Evolutionary conservation across 495 filamentous ascomycete species (phyloP), one percentile per base, ranked within the genome.

Genomic region (Xylaria scruposa): DNA sequence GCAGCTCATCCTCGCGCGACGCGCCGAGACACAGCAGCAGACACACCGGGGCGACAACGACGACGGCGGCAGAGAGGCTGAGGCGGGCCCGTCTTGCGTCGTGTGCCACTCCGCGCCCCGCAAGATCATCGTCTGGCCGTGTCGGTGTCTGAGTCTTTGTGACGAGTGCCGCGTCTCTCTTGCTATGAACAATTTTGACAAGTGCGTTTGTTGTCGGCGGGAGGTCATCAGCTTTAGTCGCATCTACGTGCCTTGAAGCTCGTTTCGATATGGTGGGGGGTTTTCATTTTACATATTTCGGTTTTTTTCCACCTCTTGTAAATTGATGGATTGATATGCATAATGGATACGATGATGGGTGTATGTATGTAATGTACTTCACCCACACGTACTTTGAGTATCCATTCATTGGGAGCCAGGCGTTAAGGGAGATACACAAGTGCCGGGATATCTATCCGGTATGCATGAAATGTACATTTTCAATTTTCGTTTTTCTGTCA

Each of bases 121-220:
- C 29, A 97, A 92, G 5, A 92, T 98, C 63, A 91, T 99, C 67
- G 92, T 97, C 4, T 98, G 97, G 97, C 96, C 96, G 3, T 99
- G 96, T 77, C 90, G 97, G 24, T 99, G 96, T 78, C 85, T 99
- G 56, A 94, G 93, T 72, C 84, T 97, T 31, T 98, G 96, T 77
- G 96, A 99, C 77, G 96, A 98, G 67, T 98, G 96, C 80, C 86
- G 96, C 24, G 91, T 99, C 31, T 94, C 92, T 66, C 87, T 99
- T 40, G 96, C 96, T 9, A 93, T 97, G 92, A 97, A 97, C 76
- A 98, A 98, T 80, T 98, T 95, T 77, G 91, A 93, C 54, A 95
- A 91, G 75, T 99, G 96, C 74, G 94, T 98, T 26, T 98, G 95
- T 73, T 98, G 96, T 78, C 86, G 96, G 62, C 88, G 92, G 72